Conservation (phyloP, 1,139 yeast species). For the Geotrichum reessii region DNA sequence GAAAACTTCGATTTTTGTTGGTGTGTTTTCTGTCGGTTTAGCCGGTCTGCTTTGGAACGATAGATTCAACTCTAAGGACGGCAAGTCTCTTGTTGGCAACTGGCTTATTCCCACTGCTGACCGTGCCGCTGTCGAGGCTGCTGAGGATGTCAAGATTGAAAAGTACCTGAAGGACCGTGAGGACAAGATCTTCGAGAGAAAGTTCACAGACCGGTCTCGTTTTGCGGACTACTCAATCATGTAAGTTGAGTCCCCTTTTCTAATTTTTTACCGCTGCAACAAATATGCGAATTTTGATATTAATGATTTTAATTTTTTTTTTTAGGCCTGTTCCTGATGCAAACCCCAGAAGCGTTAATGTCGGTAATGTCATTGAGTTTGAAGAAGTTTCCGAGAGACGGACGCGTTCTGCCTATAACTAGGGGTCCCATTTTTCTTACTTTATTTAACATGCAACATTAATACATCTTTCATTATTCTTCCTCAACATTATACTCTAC, state of each 20-base stretch:
- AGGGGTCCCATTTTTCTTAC: background rate
- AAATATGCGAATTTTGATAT: background rate
- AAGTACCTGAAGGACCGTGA: slow-evolving; percentile 5
- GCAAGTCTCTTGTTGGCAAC: slow-evolving; percentile 29
- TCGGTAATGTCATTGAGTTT: slow-evolving; percentile 27
- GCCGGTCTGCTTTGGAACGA: slow-evolving; percentile 28
- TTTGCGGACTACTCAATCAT: slow-evolving; percentile 15
- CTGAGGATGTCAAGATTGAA: slow-evolving; percentile 24
- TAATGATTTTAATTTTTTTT: background rate
- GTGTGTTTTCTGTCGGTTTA: slow-evolving; percentile 24
- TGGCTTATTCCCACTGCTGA: slow-evolving; percentile 24
- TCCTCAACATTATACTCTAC: background rate
- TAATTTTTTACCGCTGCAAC: background rate
- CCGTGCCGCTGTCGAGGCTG: slow-evolving; percentile 22
- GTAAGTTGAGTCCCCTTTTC: slow-evolving; percentile 8
- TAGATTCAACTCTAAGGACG: slow-evolving; percentile 24
- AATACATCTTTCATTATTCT: background rate
- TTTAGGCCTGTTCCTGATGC: slow-evolving; percentile 28
- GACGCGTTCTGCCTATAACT: slow-evolving; percentile 16
- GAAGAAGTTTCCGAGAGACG: slow-evolving; percentile 21
- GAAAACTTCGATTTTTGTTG: slow-evolving; percentile 24
- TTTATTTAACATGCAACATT: background rate
- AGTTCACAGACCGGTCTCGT: slow-evolving; percentile 8
- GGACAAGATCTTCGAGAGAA: slow-evolving; percentile 11
- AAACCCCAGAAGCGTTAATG: slow-evolving; percentile 25